Base-by-base conservation (phyloP, 805 yeast genomes). In the Nakazawaea laoshanensis region DNA sequence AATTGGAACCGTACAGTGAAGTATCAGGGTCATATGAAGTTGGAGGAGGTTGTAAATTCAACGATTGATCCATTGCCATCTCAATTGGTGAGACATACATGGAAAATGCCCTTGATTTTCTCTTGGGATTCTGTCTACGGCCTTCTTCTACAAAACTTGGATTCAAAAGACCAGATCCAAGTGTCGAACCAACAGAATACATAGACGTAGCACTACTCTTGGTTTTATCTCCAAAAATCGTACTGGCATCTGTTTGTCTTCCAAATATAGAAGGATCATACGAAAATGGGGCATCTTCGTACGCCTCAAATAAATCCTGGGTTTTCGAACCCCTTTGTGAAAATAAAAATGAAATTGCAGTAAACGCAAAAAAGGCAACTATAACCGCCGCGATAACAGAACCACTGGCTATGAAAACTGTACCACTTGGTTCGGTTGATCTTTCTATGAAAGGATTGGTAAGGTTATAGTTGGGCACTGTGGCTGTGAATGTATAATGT, bases 371-470 rank as follows among this genome's bases (percentile, higher is more conserved):
- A 28, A 35, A 50, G 25, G n/a, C 42, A 18, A 3, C 44, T 32
- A 12, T 43, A 12, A 40, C 28, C 7, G 45, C 33, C 3, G 44
- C 50, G 14, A 65, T 30, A 6, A 62, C 43, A 0, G 55, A 50
- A 4, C 70, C 73, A 5, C 63, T 50, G 4, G 62, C 49, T 21
- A 68, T 61, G 46, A 68, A 67, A 14, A 67, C 61, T 10, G 68
- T 45, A 15, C 64, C 62, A 12, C 49, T 45, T 2, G 62, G 56
- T 27, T 56, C 42, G 6, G 38, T 26, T 5, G 53, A 33, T 14
- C 33, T 31, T 6, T 36, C 32, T 7, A 64, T 46, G 37, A 43
- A 62, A 7, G 70, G 70, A 30, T 61, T 55, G 7, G 23, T 25
- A 5, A 7, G 37, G 5, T 21, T 10, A 2, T 16, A 33, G 4